Conservation (phyloP, 164 flowering plant genomes). For the Cinnamomum micranthum region DNA sequence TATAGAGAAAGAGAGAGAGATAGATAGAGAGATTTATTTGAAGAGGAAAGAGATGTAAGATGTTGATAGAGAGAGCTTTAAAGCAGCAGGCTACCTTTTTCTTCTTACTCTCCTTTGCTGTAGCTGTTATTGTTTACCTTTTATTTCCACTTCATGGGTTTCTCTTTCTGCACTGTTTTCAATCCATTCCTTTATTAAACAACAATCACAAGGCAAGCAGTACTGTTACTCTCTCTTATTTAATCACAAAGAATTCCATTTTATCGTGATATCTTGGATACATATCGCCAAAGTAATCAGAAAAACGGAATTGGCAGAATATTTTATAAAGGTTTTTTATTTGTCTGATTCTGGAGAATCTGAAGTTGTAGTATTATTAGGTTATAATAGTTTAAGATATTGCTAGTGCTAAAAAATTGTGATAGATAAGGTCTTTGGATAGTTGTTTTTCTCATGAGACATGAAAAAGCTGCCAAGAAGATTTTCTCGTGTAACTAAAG, state of each 20-base stretch:
- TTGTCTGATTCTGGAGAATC: not conserved
- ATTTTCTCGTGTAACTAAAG: conserved; percentile 4
- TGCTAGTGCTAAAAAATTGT: not conserved
- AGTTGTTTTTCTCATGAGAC: not conserved
- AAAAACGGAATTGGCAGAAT: not conserved
- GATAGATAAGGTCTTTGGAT: not conserved
- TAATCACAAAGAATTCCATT: not conserved
- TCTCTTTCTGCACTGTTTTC: conserved; percentile 3
- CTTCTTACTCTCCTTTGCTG: not conserved
- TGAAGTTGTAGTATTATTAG: not conserved
- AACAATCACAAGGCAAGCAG: not conserved
- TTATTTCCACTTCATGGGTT: conserved; percentile 12
- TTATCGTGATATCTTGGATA: not conserved
- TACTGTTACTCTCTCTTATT: not conserved
- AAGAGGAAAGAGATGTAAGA: not conserved
- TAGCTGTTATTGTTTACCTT: not conserved
- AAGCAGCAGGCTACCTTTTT: not conserved
- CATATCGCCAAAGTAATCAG: not conserved
- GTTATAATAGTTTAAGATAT: not conserved
- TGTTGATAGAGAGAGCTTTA: not conserved
- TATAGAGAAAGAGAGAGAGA: not conserved
- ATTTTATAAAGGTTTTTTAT: not conserved
- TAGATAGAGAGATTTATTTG: not conserved
- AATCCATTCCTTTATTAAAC: not conserved
- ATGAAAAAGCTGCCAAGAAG: conserved; percentile 11